phyloP scores from a whole-genome alignment of 2,329 filamentous ascomycete genomes.

The Lecanicillium sp. region DNA sequence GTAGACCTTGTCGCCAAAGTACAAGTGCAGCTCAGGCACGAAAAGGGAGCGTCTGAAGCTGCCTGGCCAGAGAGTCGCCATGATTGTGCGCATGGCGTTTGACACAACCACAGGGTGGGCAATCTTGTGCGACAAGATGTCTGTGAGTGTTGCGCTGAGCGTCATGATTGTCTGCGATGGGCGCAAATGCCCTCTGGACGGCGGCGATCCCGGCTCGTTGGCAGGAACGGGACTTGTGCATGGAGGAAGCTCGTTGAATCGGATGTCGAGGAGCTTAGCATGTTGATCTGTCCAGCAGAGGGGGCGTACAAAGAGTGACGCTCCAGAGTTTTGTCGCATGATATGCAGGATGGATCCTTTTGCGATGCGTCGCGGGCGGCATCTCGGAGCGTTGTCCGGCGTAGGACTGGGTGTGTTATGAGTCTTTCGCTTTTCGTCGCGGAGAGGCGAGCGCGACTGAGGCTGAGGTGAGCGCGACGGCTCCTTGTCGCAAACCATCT shows the following conservation, averaged over 20 bases:
- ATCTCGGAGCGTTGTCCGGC: background rate
- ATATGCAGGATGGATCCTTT: conserved; percentile 47
- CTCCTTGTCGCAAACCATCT: conserved; percentile 7
- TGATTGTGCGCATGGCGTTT: conserved; percentile 37
- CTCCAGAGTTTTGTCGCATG: conserved; percentile 42
- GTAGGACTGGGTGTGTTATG: background rate
- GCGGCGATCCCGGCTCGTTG: conserved; percentile 26
- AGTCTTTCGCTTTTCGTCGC: background rate
- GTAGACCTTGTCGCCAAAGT: conserved; percentile 43
- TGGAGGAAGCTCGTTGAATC: conserved; percentile 38
- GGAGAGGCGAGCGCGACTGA: background rate
- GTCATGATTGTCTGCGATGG: conserved; percentile 38
- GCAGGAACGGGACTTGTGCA: conserved; percentile 37
- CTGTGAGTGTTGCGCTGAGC: conserved; percentile 39
- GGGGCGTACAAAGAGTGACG: conserved; percentile 45
- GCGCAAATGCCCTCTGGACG: conserved; percentile 29
- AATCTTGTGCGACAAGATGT: conserved; percentile 32
- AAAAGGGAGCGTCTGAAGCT: conserved; percentile 25
- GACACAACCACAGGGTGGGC: conserved; percentile 30
- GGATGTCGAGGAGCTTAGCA: conserved; percentile 38
- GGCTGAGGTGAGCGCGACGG: background rate
- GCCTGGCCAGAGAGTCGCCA: conserved; percentile 40
- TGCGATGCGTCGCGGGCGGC: conserved; percentile 28
- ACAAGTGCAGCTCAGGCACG: conserved; percentile 40
- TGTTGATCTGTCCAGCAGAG: conserved; percentile 53